phyloP scores from a whole-genome alignment of 2,329 filamentous ascomycete species.

The Pseudohalonectria lignicola region DNA sequence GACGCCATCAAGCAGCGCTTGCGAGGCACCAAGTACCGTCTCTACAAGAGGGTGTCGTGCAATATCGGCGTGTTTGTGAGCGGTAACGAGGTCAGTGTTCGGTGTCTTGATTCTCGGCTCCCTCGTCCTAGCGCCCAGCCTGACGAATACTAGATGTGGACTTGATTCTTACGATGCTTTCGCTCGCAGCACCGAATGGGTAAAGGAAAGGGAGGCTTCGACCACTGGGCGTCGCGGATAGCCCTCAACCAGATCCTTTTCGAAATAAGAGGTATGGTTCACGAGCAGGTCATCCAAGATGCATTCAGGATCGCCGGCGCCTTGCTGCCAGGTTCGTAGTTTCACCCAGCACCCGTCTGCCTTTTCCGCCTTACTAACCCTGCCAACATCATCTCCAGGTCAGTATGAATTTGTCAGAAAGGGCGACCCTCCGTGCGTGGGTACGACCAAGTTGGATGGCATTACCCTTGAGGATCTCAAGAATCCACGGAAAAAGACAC shows the following conservation, averaged over 20 bases:
- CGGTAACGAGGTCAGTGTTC: conserved; percentile 66
- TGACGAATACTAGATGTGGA: too few species aligned
- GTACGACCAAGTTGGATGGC: conserved; percentile 79
- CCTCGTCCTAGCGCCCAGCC: background rate
- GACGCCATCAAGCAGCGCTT: conserved; percentile 85
- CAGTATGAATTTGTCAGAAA: conserved; percentile 91
- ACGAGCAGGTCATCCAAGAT: conserved; percentile 90
- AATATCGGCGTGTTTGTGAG: conserved; percentile 93
- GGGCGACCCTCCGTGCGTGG: conserved; percentile 81
- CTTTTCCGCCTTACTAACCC: too few species aligned
- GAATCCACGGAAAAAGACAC: conserved; percentile 54
- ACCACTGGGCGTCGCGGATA: conserved; percentile 88
- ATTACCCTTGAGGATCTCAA: conserved; percentile 76
- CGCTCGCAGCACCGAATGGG: conserved; percentile 68
- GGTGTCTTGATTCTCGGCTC: background rate
- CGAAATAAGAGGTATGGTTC: conserved; percentile 80
- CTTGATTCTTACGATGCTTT: conserved; percentile 1
- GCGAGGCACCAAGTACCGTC: conserved; percentile 79
- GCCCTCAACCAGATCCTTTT: conserved; percentile 87
- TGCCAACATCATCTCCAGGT: conserved; percentile 44
- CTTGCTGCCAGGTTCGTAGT: conserved; percentile 73
- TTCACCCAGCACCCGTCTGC: too few species aligned
- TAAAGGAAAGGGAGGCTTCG: conserved; percentile 95
- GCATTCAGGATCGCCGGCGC: conserved; percentile 89
- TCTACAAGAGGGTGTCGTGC: conserved; percentile 85